phyloP scores from a whole-genome alignment of 139 green algal genomes.

The Yamagishiella unicocca region DNA sequence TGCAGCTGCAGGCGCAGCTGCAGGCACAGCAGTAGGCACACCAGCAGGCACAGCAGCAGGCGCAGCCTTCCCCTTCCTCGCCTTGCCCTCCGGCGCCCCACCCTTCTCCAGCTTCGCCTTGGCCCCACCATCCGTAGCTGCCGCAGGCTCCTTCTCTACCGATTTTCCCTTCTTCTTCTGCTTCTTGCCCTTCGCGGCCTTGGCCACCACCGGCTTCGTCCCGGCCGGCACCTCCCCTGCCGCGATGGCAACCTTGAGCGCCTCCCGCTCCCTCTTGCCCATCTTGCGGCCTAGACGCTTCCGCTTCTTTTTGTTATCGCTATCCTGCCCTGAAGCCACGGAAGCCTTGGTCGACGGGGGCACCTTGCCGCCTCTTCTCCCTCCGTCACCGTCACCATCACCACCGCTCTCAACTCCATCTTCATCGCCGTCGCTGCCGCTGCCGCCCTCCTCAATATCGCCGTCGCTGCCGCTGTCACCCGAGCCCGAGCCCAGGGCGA shows the following conservation, averaged over 20 bases:
- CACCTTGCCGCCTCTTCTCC: background rate
- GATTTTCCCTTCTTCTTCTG: background rate
- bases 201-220: constrained; percentile 30
- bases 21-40: too few relatives aligned
- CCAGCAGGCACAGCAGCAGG: too few relatives aligned
- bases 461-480: background rate
- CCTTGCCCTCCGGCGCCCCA: background rate
- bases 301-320: background rate
- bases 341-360: too few relatives aligned
- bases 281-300: constrained; percentile 33
- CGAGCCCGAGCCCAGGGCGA: too few relatives aligned
- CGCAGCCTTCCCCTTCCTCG: background rate
- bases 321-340: too few relatives aligned
- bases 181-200: background rate
- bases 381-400: background rate
- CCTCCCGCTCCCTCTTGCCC: constrained; percentile 43
- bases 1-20: too few relatives aligned
- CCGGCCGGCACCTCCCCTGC: constrained; percentile 25
- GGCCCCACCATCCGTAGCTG: too few relatives aligned
- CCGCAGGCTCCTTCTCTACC: background rate
- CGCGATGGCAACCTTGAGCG: constrained; percentile 7
- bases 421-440: background rate
- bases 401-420: background rate
- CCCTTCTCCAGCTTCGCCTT: background rate
- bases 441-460: background rate